Evolutionary conservation across 805 yeast genomes (phyloP).

Genomic region (Lachancea dasiensis): DNA sequence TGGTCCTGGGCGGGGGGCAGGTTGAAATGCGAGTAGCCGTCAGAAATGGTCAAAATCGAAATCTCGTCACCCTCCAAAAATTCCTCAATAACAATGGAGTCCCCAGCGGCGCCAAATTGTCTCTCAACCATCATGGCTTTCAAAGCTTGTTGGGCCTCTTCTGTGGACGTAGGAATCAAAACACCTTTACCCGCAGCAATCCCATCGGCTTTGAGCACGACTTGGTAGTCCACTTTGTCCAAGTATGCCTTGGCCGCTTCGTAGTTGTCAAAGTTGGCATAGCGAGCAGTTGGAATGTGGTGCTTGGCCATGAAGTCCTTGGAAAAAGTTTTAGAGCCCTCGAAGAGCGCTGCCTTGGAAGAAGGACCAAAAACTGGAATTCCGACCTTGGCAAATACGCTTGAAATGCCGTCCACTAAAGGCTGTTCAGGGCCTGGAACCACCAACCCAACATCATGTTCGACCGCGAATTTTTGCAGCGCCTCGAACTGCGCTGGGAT

Average conservation of each 20-base stretch:
- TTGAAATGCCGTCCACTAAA: slow-evolving; percentile 84
- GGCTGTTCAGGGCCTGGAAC: slow-evolving; percentile 99
- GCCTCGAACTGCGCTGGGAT: slow-evolving; percentile 59
- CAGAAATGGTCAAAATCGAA: slow-evolving; percentile 84
- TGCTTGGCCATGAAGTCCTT: slow-evolving; percentile 91
- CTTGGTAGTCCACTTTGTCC: slow-evolving; percentile 55
- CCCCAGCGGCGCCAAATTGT: slow-evolving; percentile 91
- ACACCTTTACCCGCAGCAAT: slow-evolving; percentile 99
- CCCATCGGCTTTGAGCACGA: slow-evolving; percentile 96
- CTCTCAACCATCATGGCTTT: slow-evolving; percentile 83
- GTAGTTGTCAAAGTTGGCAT: slow-evolving; percentile 71
- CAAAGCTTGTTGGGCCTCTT: slow-evolving; percentile 82
- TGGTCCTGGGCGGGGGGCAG: slow-evolving; percentile 98
- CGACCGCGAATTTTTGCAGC: slow-evolving; percentile 68
- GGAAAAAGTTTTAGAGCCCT: slow-evolving; percentile 93
- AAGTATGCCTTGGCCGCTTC: slow-evolving; percentile 72
- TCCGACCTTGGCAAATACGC: slow-evolving; percentile 71
- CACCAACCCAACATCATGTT: slow-evolving; percentile 62
- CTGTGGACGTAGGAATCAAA: slow-evolving; percentile 73
- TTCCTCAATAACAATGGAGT: slow-evolving; percentile 92
- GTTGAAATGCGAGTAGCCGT: slow-evolving; percentile 86
- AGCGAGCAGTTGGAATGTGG: slow-evolving; percentile 90
- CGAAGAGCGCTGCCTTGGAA: slow-evolving; percentile 84
- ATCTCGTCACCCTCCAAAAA: slow-evolving; percentile 95
- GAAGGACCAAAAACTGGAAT: slow-evolving; percentile 98